phyloP scores from a whole-genome alignment of 2,329 filamentous ascomycete species.

The Aspergillus felis region DNA sequence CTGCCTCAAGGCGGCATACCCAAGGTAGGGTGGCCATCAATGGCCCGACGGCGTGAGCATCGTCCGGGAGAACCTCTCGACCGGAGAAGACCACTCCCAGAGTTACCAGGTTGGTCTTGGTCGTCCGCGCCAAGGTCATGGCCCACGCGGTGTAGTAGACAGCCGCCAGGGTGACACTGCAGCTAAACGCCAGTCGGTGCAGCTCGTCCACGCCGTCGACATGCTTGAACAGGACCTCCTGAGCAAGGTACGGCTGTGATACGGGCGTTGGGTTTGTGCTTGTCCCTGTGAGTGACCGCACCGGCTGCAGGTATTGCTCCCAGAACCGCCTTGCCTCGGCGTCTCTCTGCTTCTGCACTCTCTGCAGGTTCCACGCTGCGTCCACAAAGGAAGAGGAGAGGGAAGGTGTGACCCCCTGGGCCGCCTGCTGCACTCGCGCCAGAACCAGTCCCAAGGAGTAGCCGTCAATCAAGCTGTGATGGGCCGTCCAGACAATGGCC shows the following conservation, averaged over 20 bases:
- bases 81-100: background rate
- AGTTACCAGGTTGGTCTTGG: background rate
- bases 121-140: background rate
- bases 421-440: background rate
- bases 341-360: background rate
- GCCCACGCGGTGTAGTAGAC: background rate
- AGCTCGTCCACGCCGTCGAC: background rate
- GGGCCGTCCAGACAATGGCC: background rate
- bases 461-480: background rate
- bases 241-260: background rate
- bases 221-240: background rate
- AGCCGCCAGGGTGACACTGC: background rate
- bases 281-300: background rate
- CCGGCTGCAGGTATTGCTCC: background rate
- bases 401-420: background rate
- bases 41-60: background rate
- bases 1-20: background rate
- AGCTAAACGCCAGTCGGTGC: background rate
- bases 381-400: background rate
- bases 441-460: background rate
- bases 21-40: background rate
- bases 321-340: background rate
- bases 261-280: background rate
- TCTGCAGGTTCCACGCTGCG: background rate
- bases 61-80: background rate